These are phyloP conservation scores for Pleurostoma richardsiae DNA, from an alignment of 2,329 filamentous ascomycete species.

Conservation along the genomic window DNA sequence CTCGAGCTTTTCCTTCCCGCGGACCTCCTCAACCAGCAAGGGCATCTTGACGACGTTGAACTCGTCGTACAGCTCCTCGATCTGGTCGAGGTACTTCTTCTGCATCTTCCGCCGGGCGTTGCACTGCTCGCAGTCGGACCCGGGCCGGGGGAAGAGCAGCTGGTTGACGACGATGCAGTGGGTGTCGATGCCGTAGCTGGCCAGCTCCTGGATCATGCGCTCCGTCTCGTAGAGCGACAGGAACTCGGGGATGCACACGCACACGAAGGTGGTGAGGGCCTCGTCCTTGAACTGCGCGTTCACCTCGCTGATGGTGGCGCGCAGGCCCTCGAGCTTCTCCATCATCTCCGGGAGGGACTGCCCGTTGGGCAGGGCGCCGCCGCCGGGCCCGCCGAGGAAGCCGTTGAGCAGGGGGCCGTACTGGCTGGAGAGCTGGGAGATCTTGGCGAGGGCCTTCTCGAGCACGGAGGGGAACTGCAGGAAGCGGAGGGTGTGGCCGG, in stretches of 20 bases:
- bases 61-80: slow-evolving; percentile 96
- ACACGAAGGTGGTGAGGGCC: slow-evolving; percentile 92
- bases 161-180: slow-evolving; percentile 98
- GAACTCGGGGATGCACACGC: slow-evolving; percentile 98
- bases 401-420: slow-evolving; percentile 96
- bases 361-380: slow-evolving; percentile 75
- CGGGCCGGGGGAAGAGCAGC: slow-evolving; percentile 83
- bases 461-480: slow-evolving; percentile 97
- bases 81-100: slow-evolving; percentile 98
- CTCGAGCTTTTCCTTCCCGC: slow-evolving; percentile 90
- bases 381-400: slow-evolving; percentile 68
- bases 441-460: slow-evolving; percentile 96
- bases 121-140: slow-evolving; percentile 89
- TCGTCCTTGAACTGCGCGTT: slow-evolving; percentile 98
- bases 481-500: slow-evolving; percentile 96
- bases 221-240: slow-evolving; percentile 96
- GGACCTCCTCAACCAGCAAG: slow-evolving; percentile 87
- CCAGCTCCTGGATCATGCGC: slow-evolving; percentile 98
- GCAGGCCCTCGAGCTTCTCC: slow-evolving; percentile 88
- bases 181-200: slow-evolving; percentile 90
- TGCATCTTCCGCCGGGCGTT: slow-evolving; percentile 96
- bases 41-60: slow-evolving; percentile 99
- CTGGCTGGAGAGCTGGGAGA: slow-evolving; percentile 88
- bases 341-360: slow-evolving; percentile 89
- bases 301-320: slow-evolving; percentile 90